phyloP scores from a whole-genome alignment of 2,329 filamentous ascomycete genomes.

The Colletotrichum sp. region DNA sequence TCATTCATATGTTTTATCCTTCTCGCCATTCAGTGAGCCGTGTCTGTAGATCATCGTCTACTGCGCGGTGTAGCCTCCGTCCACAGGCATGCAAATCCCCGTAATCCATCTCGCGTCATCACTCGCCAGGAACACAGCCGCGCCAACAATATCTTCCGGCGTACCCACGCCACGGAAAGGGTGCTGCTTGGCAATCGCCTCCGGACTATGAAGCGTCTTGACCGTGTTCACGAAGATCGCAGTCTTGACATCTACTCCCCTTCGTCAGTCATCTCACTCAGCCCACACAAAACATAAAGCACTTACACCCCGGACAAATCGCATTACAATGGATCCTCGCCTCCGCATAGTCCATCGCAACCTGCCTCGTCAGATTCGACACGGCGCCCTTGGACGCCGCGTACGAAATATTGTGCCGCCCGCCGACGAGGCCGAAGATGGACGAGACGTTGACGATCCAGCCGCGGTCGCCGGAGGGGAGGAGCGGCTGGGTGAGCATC shows the following conservation, averaged over 20 bases:
- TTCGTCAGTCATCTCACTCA: not conserved
- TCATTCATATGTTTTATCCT: fast-evolving
- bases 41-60: not conserved
- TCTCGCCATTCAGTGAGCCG: not conserved
- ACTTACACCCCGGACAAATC: slow-evolving; percentile 52
- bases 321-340: slow-evolving; percentile 57
- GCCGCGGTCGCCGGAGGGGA: slow-evolving; percentile 43
- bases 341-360: slow-evolving; percentile 53
- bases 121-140: not conserved
- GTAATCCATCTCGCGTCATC: not conserved
- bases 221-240: not conserved
- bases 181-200: not conserved
- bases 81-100: not conserved
- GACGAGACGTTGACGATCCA: slow-evolving; percentile 56
- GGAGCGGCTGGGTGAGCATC: slow-evolving; percentile 53
- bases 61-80: not conserved
- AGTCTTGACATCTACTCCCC: not conserved
- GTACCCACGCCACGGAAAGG: not conserved
- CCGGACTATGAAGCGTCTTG: not conserved
- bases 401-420: slow-evolving; percentile 37
- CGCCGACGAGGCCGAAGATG: slow-evolving; percentile 43
- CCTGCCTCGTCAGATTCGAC: slow-evolving; percentile 49
- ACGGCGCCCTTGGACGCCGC: slow-evolving; percentile 55
- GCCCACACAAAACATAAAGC: not conserved
- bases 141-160: not conserved